Evolutionary conservation across 73 alveolate genomes (phyloP), one percentile per base, ranked within the genome.

Genomic region (Stentor roeselii): DNA sequence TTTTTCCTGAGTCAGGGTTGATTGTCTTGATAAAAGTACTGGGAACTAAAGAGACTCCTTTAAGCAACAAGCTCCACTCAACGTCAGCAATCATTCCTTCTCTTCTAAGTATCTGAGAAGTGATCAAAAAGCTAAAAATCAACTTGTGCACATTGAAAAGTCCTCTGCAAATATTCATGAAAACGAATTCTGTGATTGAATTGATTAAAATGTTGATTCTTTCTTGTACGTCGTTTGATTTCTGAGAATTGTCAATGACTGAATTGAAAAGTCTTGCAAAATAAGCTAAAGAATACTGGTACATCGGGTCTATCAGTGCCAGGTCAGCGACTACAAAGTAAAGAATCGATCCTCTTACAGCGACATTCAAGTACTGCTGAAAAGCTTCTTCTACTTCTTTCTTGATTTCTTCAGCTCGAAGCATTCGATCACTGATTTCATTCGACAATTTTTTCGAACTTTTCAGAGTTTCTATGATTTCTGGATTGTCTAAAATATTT

Each of bases 271-370:
- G 96, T 77, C 94, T 89, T 90, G 96, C 91, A 40, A 98, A 94
- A 93, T 98, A 98, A 90, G 92, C 97, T 37, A 98, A 94, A 39
- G 99, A 95, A 89, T 96, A 98, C 92, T 98, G 98, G 89, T 98
- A 98, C 99, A 98, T 98, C 14, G 99, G 99, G 90, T 97, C 67
- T 82, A 96, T 96, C 21, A 94, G 93, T 60, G 98, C 96, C 82
- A 97, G 86, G 86, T 98, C 99, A 34, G 98, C 96, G 3, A 98
- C 96, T 60, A 97, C 99, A 83, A 98, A 98, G 93, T 95, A 98
- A 82, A 98, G 92, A 40, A 98, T 60, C 98, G 90, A 58, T 99
- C 80, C 99, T 83, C 99, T 90, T 36, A 92, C 95, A 39, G 99
- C 99, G 4, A 98, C 99, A 76, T 96, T 88, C 83, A 96, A 32